Percentiles rank a stretch among this genome's conserved stretches.
Evolutionary conservation across 345 rosid species (phyloP).

Genomic region (Tarenaya hassleriana): DNA sequence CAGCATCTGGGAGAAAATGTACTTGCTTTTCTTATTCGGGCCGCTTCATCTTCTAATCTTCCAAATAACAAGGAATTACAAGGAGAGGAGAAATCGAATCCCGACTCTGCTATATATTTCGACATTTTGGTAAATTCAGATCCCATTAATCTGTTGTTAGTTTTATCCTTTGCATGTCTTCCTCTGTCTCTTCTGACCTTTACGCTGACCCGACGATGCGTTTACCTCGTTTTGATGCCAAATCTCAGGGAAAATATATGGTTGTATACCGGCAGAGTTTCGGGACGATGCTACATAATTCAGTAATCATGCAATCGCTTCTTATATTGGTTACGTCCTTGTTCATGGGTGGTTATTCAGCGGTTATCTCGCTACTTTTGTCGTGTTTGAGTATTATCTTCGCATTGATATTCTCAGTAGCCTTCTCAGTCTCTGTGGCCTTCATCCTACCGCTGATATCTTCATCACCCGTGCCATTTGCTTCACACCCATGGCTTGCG

Average conservation of each 20-base stretch:
- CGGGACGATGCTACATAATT: constrained; percentile 65
- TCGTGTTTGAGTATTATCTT: constrained; percentile 64
- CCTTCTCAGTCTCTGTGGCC: constrained; percentile 63
- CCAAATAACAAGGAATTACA: constrained; percentile 32
- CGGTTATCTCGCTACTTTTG: constrained; percentile 52
- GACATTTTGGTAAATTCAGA: constrained; percentile 67
- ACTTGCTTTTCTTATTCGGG: constrained; percentile 80
- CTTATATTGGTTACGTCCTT: constrained; percentile 75
- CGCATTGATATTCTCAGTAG: constrained; percentile 61
- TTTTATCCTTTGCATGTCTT: constrained; percentile 11
- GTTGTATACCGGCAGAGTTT: constrained; percentile 55
- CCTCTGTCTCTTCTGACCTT: not conserved
- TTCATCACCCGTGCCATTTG: constrained; percentile 73
- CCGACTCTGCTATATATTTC: constrained; percentile 51
- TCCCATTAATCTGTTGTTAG: constrained; percentile 17
- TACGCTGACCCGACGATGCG: constrained; percentile 4
- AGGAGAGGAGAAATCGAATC: constrained; percentile 33
- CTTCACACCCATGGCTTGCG: constrained; percentile 69
- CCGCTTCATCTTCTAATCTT: constrained; percentile 54
- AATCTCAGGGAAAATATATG: constrained; percentile 78
- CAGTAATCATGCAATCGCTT: constrained; percentile 77
- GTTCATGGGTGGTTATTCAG: constrained; percentile 84
- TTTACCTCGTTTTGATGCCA: constrained; percentile 18
- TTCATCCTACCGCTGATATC: constrained; percentile 64
- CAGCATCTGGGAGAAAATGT: constrained; percentile 97